Conservation (phyloP, 169 alveolate genomes). For the Toxoplasma gondii region DNA sequence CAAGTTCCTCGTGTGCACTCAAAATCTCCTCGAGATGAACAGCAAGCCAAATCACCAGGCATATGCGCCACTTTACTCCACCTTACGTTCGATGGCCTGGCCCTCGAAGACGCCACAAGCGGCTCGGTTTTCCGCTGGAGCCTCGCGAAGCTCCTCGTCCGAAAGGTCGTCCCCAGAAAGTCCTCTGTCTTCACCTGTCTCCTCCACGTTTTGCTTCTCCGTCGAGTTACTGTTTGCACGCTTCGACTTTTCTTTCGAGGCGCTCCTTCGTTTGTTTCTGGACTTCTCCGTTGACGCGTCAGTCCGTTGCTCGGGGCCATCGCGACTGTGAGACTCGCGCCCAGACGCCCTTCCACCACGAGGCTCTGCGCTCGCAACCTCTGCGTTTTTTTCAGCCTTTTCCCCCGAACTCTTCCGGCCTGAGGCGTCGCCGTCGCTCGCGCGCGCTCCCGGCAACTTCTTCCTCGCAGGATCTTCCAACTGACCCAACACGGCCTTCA, state of each 20-base stretch:
- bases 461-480: not conserved
- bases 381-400: not conserved
- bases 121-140: not conserved
- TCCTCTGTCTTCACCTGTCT: not conserved
- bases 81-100: not conserved
- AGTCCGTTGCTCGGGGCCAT: not conserved
- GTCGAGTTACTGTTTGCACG: not conserved
- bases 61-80: too few species aligned
- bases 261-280: not conserved
- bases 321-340: not conserved
- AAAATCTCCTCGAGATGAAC: too few species aligned
- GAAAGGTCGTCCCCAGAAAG: not conserved
- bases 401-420: not conserved
- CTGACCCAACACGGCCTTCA: slow-evolving; percentile 77
- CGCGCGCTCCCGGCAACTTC: not conserved
- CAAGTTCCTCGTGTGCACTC: too few species aligned
- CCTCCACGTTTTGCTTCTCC: not conserved
- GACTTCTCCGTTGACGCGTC: not conserved
- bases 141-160: not conserved
- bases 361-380: not conserved
- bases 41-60: too few species aligned
- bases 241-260: not conserved
- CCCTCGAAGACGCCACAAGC: not conserved
- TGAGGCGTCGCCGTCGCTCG: too few species aligned
- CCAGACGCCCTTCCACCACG: not conserved